Evolutionary conservation across 164 flowering plant species (phyloP).

Genomic region (Aristolochia californica): DNA sequence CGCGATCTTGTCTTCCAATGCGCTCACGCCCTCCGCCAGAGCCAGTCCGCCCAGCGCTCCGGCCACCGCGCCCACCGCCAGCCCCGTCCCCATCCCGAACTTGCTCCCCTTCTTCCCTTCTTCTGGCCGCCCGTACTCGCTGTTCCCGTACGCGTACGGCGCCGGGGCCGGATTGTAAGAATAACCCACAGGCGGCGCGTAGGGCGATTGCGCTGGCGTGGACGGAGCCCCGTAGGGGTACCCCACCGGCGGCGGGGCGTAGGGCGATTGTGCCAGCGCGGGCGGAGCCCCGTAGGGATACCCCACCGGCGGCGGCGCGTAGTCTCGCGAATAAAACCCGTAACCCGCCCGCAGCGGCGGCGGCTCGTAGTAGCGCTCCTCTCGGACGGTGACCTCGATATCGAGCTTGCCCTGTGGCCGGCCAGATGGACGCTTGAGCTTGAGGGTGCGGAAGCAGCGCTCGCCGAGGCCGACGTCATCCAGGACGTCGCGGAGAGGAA

Average conservation of each 20-base stretch:
- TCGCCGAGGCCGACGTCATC: conserved; percentile 43
- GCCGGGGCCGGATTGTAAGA: conserved; percentile 5
- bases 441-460: conserved; percentile 11
- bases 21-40: conserved; percentile 51
- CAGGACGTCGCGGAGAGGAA: conserved; percentile 37
- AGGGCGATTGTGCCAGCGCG: not conserved
- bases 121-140: conserved; percentile 11
- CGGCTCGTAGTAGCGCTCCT: conserved; percentile 29
- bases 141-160: conserved; percentile 19
- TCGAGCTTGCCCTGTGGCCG: conserved; percentile 73
- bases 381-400: conserved; percentile 28
- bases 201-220: conserved; percentile 25
- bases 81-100: conserved; percentile 65
- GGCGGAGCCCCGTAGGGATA: not conserved
- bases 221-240: not conserved
- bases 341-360: conserved; percentile 12
- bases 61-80: conserved; percentile 81
- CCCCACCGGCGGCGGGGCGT: not conserved
- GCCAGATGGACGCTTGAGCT: conserved; percentile 81
- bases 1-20: conserved; percentile 53
- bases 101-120: conserved; percentile 36
- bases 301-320: not conserved
- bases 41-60: conserved; percentile 74
- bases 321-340: not conserved
- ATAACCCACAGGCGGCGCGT: conserved; percentile 3